Conservation (phyloP, 2,329 filamentous ascomycete species). For the Fusarium papillatum region DNA sequence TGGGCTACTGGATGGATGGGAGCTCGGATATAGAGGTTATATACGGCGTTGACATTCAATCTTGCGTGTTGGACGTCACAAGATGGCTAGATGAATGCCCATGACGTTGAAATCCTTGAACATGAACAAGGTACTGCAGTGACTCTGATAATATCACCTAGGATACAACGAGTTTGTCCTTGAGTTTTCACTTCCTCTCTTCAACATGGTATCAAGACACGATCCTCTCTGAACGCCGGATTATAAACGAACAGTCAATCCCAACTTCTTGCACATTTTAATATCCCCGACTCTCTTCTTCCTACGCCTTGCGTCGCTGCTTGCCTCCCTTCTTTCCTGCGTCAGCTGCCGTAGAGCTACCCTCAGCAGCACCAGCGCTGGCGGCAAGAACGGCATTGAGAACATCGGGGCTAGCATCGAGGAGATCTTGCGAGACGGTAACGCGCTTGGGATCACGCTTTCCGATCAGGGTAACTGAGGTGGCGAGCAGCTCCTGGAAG, state of each 20-base stretch:
- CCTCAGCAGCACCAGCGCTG: constrained; percentile 44
- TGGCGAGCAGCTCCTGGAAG: constrained; percentile 84
- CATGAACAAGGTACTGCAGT: background rate
- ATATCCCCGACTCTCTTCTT: constrained; percentile 11
- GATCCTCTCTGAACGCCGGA: constrained; percentile 37
- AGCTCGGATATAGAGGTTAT: constrained; percentile 22
- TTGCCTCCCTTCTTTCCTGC: constrained; percentile 58
- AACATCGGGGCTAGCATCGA: constrained; percentile 59
- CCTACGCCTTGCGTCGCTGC: constrained; percentile 61
- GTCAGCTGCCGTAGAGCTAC: constrained; percentile 49
- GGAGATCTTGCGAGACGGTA: constrained; percentile 51
- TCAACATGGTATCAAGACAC: constrained; percentile 19
- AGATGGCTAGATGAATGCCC: constrained; percentile 6
- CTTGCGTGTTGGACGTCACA: constrained; percentile 12
- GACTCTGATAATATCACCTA: background rate
- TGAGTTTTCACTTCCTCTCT: background rate
- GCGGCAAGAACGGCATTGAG: constrained; percentile 62
- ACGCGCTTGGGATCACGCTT: constrained; percentile 73
- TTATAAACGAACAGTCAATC: constrained; percentile 17
- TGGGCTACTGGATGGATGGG: background rate
- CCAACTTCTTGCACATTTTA: constrained; percentile 1
- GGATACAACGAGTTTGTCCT: background rate
- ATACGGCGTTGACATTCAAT: background rate
- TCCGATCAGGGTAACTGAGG: constrained; percentile 75
- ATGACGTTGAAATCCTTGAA: constrained; percentile 5